These are phyloP conservation scores for Diaporthe amygdali DNA, from an alignment of 2,329 filamentous ascomycete species.

Conservation along the genomic window DNA sequence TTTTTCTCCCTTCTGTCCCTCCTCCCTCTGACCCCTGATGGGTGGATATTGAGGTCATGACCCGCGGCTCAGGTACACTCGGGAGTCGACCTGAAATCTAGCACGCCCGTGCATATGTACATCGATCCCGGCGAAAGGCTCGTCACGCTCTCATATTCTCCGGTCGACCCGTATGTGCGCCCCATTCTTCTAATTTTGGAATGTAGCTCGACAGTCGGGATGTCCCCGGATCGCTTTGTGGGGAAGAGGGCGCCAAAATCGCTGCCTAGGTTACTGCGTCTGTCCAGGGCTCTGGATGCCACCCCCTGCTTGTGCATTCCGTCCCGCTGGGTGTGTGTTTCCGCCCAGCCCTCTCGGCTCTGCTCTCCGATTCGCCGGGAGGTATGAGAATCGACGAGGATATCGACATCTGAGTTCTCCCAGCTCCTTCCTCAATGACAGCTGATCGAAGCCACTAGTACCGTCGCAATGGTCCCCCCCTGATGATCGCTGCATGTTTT, in stretches of 20 bases:
- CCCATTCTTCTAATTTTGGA: conserved; percentile 22
- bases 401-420: not conserved
- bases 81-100: conserved; percentile 11
- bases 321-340: conserved; percentile 17
- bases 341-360: conserved; percentile 3
- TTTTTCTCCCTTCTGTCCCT: too few species aligned
- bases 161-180: conserved; percentile 1
- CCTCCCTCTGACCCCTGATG: not conserved
- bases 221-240: conserved; percentile 24
- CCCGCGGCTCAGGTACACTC: conserved; percentile 1
- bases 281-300: conserved; percentile 3
- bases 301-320: conserved; percentile 8
- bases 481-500: conserved; percentile 19
- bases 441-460: conserved; percentile 17
- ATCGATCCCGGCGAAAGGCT: not conserved
- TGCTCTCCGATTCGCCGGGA: conserved; percentile 15
- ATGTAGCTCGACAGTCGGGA: not conserved
- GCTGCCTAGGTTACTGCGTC: not conserved
- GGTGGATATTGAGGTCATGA: not conserved
- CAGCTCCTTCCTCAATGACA: conserved; percentile 12
- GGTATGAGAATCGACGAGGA: conserved; percentile 8
- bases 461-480: conserved; percentile 18
- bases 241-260: conserved; percentile 20
- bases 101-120: conserved; percentile 9
- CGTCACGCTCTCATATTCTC: conserved; percentile 13